phyloP scores from a whole-genome alignment of 139 green algal species.

The Pycnococcus provasolii region DNA sequence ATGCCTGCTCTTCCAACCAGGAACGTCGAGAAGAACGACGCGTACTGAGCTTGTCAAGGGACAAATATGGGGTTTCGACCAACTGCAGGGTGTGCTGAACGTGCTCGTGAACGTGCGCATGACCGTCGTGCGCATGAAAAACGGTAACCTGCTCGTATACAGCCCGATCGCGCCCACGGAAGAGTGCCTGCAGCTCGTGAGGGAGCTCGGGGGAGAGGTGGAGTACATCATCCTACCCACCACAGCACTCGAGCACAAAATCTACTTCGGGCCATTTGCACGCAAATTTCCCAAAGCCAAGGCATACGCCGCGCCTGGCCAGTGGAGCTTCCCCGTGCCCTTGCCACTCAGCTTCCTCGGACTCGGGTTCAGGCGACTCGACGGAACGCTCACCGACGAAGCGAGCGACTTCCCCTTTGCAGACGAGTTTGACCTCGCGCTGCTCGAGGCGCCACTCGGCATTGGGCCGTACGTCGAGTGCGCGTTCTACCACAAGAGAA shows the following conservation, averaged over 20 bases:
- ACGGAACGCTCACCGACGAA: conserved; percentile 5
- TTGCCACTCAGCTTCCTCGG: conserved; percentile 34
- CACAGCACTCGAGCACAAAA: conserved; percentile 47
- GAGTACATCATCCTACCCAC: conserved; percentile 43
- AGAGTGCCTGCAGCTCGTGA: conserved; percentile 38
- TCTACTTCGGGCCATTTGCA: conserved; percentile 39
- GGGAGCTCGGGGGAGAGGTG: conserved; percentile 30
- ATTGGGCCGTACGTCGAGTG: conserved; percentile 33
- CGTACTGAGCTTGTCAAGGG: not conserved
- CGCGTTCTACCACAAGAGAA: conserved; percentile 39
- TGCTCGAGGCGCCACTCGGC: conserved; percentile 24
- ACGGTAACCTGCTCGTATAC: conserved; percentile 37
- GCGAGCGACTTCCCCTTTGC: conserved; percentile 17
- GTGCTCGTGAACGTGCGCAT: conserved; percentile 35
- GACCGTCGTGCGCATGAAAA: conserved; percentile 37
- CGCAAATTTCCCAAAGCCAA: conserved; percentile 33
- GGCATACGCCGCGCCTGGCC: conserved; percentile 29
- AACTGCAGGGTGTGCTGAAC: conserved; percentile 28
- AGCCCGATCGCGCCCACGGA: conserved; percentile 40
- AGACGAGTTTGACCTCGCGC: conserved; percentile 36
- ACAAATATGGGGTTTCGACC: conserved; percentile 29
- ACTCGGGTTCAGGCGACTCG: conserved; percentile 20
- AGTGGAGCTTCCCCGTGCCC: conserved; percentile 42
- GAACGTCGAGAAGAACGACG: not conserved
- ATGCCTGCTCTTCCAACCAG: no score